Evolutionary conservation across 441 rosid genomes (phyloP).

Genomic region (Erysimum cheiri): DNA sequence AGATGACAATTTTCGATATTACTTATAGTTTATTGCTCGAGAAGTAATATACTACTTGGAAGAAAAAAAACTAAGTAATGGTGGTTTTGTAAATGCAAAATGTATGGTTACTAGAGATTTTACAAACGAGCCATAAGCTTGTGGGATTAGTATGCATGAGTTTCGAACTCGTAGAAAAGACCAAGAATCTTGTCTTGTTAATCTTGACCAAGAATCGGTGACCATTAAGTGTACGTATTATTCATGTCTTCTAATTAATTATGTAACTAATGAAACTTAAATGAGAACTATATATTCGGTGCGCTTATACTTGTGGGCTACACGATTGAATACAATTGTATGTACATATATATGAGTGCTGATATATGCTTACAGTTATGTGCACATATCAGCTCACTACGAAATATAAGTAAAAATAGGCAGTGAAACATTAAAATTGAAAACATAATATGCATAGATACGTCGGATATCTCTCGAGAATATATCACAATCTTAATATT

Average conservation of each 20-base stretch:
- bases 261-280: constrained; percentile 11
- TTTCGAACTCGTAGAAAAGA: not conserved
- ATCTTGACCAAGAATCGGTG: constrained; percentile 2
- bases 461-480: not conserved
- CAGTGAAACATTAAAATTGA: not conserved
- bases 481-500: not conserved
- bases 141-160: constrained; percentile 11
- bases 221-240: not conserved
- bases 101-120: constrained; percentile 2
- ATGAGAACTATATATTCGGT: constrained; percentile 4
- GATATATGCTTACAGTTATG: not conserved
- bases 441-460: constrained; percentile 3
- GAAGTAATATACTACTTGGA: not conserved
- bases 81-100: not conserved
- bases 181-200: not conserved
- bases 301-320: not conserved
- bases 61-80: not conserved
- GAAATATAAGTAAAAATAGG: not conserved
- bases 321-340: not conserved
- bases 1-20: not conserved
- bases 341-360: not conserved
- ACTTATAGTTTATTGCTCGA: not conserved
- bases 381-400: not conserved
- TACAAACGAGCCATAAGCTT: not conserved
- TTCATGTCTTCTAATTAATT: not conserved